These are phyloP conservation scores for Penicillium thymicola DNA, from an alignment of 2,329 filamentous ascomycete genomes.

Conservation along the genomic window DNA sequence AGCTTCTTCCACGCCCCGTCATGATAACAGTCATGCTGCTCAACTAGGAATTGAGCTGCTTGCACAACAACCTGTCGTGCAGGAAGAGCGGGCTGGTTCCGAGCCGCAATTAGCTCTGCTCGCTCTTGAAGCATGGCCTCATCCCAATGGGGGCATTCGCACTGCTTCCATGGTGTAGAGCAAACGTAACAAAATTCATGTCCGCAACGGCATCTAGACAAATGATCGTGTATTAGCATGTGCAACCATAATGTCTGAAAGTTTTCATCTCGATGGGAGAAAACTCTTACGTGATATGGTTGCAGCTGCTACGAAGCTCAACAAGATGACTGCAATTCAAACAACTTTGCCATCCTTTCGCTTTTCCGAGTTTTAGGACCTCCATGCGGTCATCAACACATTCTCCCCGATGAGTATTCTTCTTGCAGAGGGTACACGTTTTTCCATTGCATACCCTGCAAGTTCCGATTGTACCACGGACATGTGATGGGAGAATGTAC, in stretches of 20 bases:
- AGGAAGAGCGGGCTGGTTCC: neutral
- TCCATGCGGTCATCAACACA: constrained; percentile 29
- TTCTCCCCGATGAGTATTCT: constrained; percentile 14
- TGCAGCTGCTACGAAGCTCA: constrained; percentile 32
- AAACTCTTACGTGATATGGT: constrained; percentile 34
- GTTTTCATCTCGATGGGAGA: neutral
- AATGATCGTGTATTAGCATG: neutral
- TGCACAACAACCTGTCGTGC: neutral
- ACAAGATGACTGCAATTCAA: constrained; percentile 63
- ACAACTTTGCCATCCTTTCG: constrained; percentile 72
- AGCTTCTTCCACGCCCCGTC: neutral
- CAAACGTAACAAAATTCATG: constrained; percentile 35
- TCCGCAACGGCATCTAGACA: constrained; percentile 28
- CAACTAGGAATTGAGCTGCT: neutral
- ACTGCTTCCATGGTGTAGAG: constrained; percentile 27
- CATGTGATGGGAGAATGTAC: constrained; percentile 22
- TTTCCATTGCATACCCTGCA: constrained; percentile 19
- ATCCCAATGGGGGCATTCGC: constrained; percentile 26
- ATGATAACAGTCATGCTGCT: neutral
- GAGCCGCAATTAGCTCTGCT: neutral
- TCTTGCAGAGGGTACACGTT: constrained; percentile 29
- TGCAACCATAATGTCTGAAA: no score
- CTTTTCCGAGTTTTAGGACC: constrained; percentile 60
- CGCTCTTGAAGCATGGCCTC: neutral
- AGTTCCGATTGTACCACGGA: constrained; percentile 14